Conservation (phyloP, 768 basidiomycete genomes). For the Auriculariales sp. region DNA sequence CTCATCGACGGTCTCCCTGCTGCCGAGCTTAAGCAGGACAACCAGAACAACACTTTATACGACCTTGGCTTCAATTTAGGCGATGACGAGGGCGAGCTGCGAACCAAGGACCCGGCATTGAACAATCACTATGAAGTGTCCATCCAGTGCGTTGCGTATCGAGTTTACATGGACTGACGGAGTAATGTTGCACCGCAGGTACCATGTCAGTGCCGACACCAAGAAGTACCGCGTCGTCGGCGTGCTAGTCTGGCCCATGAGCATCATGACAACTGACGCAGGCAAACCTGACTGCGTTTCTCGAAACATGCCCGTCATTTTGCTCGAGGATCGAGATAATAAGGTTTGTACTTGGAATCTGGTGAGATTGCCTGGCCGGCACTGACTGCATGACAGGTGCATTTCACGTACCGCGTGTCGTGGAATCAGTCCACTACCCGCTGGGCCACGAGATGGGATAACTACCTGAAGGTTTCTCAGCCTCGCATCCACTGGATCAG, state of each 20-base stretch:
- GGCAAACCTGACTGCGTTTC: conserved; percentile 37
- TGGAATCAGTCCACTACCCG: conserved; percentile 82
- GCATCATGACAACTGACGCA: conserved; percentile 12
- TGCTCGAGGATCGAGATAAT: conserved; percentile 47
- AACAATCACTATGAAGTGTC: conserved; percentile 92
- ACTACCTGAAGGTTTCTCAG: conserved; percentile 87
- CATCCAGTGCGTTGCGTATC: conserved; percentile 35
- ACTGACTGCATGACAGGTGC: no score
- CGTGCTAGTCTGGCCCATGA: conserved; percentile 69
- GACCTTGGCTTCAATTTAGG: conserved; percentile 74
- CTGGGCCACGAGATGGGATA: conserved; percentile 94
- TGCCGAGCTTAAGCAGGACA: conserved; percentile 80
- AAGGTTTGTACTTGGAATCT: no score
- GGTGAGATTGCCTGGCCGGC: no score
- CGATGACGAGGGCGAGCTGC: conserved; percentile 40
- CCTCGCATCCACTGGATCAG: conserved; percentile 93
- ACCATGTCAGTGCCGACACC: conserved; percentile 59
- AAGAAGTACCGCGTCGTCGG: conserved; percentile 79
- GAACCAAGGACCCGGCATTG: conserved; percentile 49
- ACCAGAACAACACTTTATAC: conserved; percentile 31
- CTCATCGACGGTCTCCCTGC: conserved; percentile 88
- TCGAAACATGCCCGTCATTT: conserved; percentile 29
- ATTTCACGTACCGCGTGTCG: conserved; percentile 77
- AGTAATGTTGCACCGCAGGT: no score
- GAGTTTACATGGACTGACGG: no score